Percentiles rank a stretch among this genome's conserved stretches.
phyloP scores from a whole-genome alignment of 2,329 filamentous ascomycete genomes.

The Arthrobotrys entomopaga region DNA sequence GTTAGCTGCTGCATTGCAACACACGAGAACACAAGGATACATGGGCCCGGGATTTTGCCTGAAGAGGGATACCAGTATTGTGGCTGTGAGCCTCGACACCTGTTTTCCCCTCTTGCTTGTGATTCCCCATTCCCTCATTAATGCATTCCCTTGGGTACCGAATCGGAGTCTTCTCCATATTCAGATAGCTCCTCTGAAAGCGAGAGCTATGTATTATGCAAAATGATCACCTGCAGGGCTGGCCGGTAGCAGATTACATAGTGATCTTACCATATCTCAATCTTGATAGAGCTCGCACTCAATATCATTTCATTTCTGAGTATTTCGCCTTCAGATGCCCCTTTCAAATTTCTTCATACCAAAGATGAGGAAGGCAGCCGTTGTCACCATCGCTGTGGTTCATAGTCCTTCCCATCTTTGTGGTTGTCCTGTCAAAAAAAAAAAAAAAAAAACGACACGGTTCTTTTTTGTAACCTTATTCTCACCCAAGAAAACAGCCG shows the following conservation, averaged over 20 bases:
- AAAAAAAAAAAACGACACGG: slow-evolving; percentile 46
- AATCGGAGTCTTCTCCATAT: slow-evolving; percentile 38
- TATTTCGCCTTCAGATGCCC: slow-evolving; percentile 53
- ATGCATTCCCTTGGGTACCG: no score
- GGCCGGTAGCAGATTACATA: slow-evolving; percentile 40
- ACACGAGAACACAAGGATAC: slow-evolving; percentile 45
- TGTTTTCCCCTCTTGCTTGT: slow-evolving; percentile 37
- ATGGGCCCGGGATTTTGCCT: slow-evolving; percentile 53
- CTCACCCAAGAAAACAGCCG: slow-evolving; percentile 47
- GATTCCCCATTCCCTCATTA: slow-evolving; percentile 29
- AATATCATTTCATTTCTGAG: slow-evolving; percentile 52
- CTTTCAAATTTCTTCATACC: slow-evolving; percentile 53
- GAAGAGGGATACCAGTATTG: slow-evolving; percentile 42
- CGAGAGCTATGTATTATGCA: slow-evolving; percentile 1
- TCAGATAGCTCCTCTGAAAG: slow-evolving; percentile 29
- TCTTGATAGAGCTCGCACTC: slow-evolving; percentile 44
- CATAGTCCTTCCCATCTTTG: slow-evolving; percentile 28
- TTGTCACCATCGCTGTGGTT: slow-evolving; percentile 46
- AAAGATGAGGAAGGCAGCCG: slow-evolving; percentile 47
- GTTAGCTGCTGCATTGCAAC: slow-evolving; percentile 40
- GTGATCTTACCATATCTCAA: slow-evolving; percentile 21
- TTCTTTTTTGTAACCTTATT: slow-evolving; percentile 43
- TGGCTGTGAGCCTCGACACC: slow-evolving; percentile 49
- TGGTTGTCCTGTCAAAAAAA: slow-evolving; percentile 51
- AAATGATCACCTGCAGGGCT: slow-evolving; percentile 48